Evolutionary conservation across 176 grass and related monocot genomes (phyloP).

Genomic region (Elaeis guineensis): DNA sequence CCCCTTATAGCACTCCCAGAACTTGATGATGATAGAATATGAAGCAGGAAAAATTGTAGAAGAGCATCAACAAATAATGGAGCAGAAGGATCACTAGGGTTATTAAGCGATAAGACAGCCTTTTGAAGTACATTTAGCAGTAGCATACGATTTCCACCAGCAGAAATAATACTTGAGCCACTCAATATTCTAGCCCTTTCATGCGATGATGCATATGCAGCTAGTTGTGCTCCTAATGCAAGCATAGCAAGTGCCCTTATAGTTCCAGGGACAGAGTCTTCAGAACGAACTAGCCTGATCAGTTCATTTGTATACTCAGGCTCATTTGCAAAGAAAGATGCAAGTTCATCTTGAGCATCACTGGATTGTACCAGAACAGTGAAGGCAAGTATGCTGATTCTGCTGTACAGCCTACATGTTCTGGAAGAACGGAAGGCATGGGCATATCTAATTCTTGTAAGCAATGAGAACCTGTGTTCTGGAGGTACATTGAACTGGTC

Average conservation of each 20-base stretch:
- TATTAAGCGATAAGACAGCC: constrained; percentile 75
- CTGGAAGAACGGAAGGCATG: constrained; percentile 65
- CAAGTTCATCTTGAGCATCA: constrained; percentile 86
- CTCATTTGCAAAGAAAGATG: constrained; percentile 95
- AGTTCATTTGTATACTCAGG: constrained; percentile 97
- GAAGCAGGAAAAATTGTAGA: constrained; percentile 92
- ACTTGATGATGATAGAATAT: constrained; percentile 91
- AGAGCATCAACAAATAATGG: constrained; percentile 92
- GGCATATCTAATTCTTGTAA: constrained; percentile 93
- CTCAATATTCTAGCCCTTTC: constrained; percentile 86
- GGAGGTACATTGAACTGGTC: constrained; percentile 67
- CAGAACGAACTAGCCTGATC: constrained; percentile 81
- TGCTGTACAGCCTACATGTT: constrained; percentile 70
- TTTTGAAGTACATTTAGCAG: constrained; percentile 90
- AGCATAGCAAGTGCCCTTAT: constrained; percentile 88
- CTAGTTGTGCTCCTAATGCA: constrained; percentile 86
- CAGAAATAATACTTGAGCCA: constrained; percentile 82
- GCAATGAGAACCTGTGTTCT: constrained; percentile 84
- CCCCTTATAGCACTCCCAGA: constrained; percentile 83
- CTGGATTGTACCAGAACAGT: constrained; percentile 90
- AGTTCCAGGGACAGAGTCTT: constrained; percentile 77
- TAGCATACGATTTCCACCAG: constrained; percentile 90
- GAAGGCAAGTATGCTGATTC: constrained; percentile 95
- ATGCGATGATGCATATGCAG: constrained; percentile 95
- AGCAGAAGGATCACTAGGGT: constrained; percentile 76